Evolutionary conservation across 148 eudicot genomes (phyloP).

Genomic region (Amaranthus hypochondriacus): DNA sequence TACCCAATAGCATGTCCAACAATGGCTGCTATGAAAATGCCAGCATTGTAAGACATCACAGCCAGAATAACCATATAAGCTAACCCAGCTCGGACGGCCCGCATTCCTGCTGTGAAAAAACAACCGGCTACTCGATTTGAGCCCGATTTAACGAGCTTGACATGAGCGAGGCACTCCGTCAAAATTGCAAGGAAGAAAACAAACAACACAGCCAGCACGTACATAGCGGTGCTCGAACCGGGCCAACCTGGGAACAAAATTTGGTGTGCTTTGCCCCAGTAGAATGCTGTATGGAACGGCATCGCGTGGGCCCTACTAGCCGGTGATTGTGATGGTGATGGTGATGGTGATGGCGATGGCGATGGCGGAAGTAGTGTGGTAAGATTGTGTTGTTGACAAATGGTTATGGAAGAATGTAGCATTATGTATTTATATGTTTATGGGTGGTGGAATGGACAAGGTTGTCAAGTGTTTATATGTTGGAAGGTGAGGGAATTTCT

Average conservation of each 20-base stretch:
- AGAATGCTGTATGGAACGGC: conserved; percentile 43
- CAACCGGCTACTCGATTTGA: conserved; percentile 38
- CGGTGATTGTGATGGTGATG: conserved; percentile 17
- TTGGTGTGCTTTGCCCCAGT: conserved; percentile 58
- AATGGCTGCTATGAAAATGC: conserved; percentile 59
- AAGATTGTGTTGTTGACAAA: conserved; percentile 22
- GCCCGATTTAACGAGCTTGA: conserved; percentile 36
- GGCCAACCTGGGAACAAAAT: conserved; percentile 75
- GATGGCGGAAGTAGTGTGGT: not conserved
- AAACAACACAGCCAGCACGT: conserved; percentile 44
- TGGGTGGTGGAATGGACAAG: not conserved
- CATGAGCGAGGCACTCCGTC: conserved; percentile 50
- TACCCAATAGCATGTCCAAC: conserved; percentile 70
- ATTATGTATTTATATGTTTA: not conserved
- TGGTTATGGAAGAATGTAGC: conserved; percentile 5
- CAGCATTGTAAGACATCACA: conserved; percentile 64
- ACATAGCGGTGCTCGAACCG: conserved; percentile 56
- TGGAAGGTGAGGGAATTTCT: not conserved
- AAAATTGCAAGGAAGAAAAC: conserved; percentile 51
- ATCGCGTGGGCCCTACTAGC: conserved; percentile 10
- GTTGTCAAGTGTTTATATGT: not conserved
- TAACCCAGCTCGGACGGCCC: conserved; percentile 49
- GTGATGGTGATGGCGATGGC: not conserved
- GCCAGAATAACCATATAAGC: conserved; percentile 65
- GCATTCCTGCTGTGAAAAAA: conserved; percentile 42